Percentiles rank a stretch among this genome's conserved stretches.
These are phyloP conservation scores for Diaporthe ilicicola DNA, from an alignment of 2,329 filamentous ascomycete genomes.

Conservation along the genomic window DNA sequence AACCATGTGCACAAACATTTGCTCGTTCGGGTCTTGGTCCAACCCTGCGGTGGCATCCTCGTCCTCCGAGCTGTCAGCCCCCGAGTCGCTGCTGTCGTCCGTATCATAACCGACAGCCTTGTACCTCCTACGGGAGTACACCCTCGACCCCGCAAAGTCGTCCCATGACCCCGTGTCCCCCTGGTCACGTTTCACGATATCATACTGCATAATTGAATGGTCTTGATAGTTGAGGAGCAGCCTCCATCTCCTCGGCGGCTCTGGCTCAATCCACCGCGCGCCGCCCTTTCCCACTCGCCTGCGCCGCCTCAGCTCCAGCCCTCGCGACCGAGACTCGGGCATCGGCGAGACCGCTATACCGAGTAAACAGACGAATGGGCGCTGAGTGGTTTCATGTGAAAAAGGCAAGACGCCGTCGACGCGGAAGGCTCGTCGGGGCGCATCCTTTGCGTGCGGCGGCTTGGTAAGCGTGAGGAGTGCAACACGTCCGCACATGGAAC, in stretches of 20 bases:
- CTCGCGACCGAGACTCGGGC: slow-evolving; percentile 52
- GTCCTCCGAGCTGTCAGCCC: not conserved
- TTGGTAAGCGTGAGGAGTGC: slow-evolving; percentile 68
- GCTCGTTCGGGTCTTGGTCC: not conserved
- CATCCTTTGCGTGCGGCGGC: slow-evolving; percentile 39
- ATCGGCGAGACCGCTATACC: slow-evolving; percentile 75
- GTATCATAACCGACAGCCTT: not conserved
- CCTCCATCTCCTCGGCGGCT: slow-evolving; percentile 63
- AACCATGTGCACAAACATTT: not conserved
- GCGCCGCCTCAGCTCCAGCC: slow-evolving; percentile 36
- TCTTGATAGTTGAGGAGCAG: slow-evolving; percentile 77
- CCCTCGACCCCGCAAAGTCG: slow-evolving; percentile 7
- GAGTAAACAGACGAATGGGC: slow-evolving; percentile 62
- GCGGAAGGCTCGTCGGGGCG: slow-evolving; percentile 56
- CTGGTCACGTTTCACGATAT: slow-evolving; percentile 51
- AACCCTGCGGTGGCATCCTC: not conserved
- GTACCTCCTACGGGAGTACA: not conserved
- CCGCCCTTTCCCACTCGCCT: not conserved
- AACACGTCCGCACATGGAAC: slow-evolving; percentile 72
- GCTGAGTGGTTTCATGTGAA: slow-evolving; percentile 44
- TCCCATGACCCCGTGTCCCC: slow-evolving; percentile 34
- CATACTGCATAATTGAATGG: slow-evolving; percentile 75
- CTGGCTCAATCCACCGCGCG: slow-evolving; percentile 24
- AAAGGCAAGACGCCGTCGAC: slow-evolving; percentile 63
- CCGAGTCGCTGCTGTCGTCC: not conserved